Percentiles rank a stretch among this genome's conserved stretches.
Evolutionary conservation across 768 basidiomycete species (phyloP).

Genomic region (Lactarius psammicola): DNA sequence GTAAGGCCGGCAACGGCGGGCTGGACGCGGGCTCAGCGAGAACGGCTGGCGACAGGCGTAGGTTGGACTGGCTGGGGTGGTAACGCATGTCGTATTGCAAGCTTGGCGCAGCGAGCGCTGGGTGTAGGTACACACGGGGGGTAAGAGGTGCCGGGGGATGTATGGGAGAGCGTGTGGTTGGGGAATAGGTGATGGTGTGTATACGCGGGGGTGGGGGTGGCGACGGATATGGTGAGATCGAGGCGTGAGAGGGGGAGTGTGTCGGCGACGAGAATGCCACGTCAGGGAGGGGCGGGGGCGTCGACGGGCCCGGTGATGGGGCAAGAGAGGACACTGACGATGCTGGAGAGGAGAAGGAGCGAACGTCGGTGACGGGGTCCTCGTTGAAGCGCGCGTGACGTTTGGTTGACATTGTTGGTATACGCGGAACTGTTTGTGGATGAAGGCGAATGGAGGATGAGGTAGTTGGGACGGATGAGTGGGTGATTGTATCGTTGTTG

Average conservation of each 20-base stretch:
- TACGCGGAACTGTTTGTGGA: neutral
- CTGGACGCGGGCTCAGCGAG: constrained; percentile 6
- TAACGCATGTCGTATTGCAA: constrained; percentile 11
- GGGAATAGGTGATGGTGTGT: constrained; percentile 6
- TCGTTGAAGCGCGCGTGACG: constrained; percentile 23
- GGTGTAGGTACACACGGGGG: neutral
- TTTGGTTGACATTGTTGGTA: constrained; percentile 10
- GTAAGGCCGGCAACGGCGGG: neutral
- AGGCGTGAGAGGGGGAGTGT: neutral
- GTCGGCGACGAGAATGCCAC: constrained; percentile 11
- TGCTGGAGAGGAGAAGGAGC: constrained; percentile 16
- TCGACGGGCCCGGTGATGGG: constrained; percentile 19
- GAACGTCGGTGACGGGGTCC: constrained; percentile 20
- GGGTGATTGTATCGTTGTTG: neutral
- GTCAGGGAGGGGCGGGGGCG: constrained; percentile 16
- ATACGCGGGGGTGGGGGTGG: constrained; percentile 1
- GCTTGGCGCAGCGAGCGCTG: neutral
- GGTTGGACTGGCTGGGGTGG: neutral
- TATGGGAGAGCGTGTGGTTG: neutral
- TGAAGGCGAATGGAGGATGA: neutral
- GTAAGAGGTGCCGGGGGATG: neutral
- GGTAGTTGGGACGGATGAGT: neutral
- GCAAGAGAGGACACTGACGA: constrained; percentile 13
- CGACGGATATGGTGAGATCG: neutral
- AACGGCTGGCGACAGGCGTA: neutral